Percentiles rank a stretch among this genome's conserved stretches.
These are phyloP conservation scores for Trichoderma gracile DNA, from an alignment of 2,329 filamentous ascomycete species.

Conservation along the genomic window DNA sequence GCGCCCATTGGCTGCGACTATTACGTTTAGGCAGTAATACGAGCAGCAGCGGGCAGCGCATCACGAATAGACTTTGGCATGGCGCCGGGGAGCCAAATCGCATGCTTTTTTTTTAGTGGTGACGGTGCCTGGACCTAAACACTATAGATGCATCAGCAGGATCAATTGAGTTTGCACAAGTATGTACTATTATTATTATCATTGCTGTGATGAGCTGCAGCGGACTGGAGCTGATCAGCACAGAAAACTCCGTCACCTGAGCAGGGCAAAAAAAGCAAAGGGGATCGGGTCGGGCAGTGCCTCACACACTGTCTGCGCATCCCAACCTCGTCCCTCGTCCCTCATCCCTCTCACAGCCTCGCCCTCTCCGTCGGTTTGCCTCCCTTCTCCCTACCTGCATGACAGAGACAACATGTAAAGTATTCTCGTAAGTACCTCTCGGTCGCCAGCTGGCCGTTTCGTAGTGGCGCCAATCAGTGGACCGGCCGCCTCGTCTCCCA, in stretches of 20 bases:
- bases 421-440: background rate
- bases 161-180: too few relatives aligned
- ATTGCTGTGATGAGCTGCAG: too few relatives aligned
- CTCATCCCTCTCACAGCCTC: background rate
- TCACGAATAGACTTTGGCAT: slow-evolving; percentile 20
- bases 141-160: too few relatives aligned
- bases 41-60: background rate
- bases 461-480: slow-evolving; percentile 17
- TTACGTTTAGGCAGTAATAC: background rate
- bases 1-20: background rate
- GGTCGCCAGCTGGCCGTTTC: slow-evolving; percentile 5
- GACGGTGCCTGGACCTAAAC: background rate
- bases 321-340: slow-evolving; percentile 11
- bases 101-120: background rate
- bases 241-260: too few relatives aligned
- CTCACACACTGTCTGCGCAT: slow-evolving; percentile 24
- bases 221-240: too few relatives aligned
- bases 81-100: background rate
- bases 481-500: slow-evolving; percentile 3
- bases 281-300: slow-evolving; percentile 9
- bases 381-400: background rate
- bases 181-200: too few relatives aligned
- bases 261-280: too few relatives aligned
- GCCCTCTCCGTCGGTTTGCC: background rate
- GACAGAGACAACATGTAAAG: background rate